Evolutionary conservation across 352 stramenopile genomes (phyloP), one percentile per base, ranked within the genome.

Genomic region (Phytophthora hibernalis): DNA sequence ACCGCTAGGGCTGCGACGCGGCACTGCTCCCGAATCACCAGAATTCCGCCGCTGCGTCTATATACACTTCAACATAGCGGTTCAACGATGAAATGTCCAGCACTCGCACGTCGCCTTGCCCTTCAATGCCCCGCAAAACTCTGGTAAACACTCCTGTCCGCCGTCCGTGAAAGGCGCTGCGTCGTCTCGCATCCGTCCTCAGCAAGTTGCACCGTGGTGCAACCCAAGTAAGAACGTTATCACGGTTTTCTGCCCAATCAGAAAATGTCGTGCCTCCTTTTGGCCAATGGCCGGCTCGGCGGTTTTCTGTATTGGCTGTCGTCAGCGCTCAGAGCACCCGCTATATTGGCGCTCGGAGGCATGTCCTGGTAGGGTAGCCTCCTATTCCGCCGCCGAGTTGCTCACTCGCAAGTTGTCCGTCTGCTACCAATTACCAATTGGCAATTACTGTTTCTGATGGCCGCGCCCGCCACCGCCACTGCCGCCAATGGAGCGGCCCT

Each of bases 261-360:
- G 33, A 57, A 50, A 15, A n/a, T 15, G 5, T 50, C 10, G 7
- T n/a, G 6, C 0, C 0, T 11, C 38, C 38, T 75, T 71, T 76
- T n/a, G 24, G 38, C 68, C 64, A 77, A 77, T 76, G 11, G 33
- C 0, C n/a, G 37, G 13, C 10, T 48, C 11, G 47, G 63, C 40
- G 15, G 44, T 71, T 73, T 70, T 68, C 35, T 52, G 35, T 64
- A 56, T 54, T 72, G 52, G 70, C 65, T 74, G 65, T 62, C 69
- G 58, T 37, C 54, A 54, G 45, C 26, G 37, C 54, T 53, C 43
- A 58, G 28, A 28, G 53, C 53, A 62, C 28, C 48, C 44, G 26
- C 62, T 76, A 65, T 69, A 72, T 68, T 49, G 13, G 52, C 22
- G 42, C 22, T 16, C n/a, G 26, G 21, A 15, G 57, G 5, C 63